Conservation (phyloP, 257 asterid genomes). For the Solanum dulcamara region DNA sequence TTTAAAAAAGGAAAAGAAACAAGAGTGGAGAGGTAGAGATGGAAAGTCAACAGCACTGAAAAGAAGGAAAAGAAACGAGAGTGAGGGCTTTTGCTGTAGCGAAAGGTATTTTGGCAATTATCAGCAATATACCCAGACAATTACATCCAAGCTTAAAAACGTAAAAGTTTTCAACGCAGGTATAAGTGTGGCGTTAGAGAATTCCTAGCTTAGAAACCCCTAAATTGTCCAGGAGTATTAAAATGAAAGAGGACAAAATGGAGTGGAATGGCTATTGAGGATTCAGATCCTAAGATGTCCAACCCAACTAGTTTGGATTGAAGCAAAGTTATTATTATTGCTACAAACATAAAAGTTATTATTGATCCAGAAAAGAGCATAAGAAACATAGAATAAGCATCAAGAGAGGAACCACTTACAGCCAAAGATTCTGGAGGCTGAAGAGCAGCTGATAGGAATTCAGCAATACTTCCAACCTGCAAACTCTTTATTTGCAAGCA, state of each 20-base stretch:
- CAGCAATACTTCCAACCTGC: constrained; percentile 78
- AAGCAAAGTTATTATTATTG: not conserved
- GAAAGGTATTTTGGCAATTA: not conserved
- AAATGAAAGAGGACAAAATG: not conserved
- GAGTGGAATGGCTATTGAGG: not conserved
- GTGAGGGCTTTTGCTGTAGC: not conserved
- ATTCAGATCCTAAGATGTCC: not conserved
- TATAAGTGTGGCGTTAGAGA: not conserved
- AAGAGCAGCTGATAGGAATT: constrained; percentile 85
- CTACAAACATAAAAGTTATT: not conserved
- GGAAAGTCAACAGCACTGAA: too few species aligned
- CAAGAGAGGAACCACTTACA: constrained; percentile 37
- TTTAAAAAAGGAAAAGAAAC: too few species aligned
- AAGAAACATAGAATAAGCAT: not conserved
- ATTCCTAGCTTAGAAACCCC: not conserved
- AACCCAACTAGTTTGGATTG: not conserved
- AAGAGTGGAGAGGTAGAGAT: too few species aligned
- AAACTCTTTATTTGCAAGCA: constrained; percentile 95
- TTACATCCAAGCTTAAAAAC: not conserved
- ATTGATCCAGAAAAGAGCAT: not conserved
- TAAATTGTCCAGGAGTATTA: not conserved
- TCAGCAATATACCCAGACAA: not conserved
- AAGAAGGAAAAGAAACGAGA: too few species aligned
- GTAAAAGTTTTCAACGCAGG: not conserved
- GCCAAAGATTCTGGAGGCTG: constrained; percentile 89